Percentiles rank a stretch among this genome's conserved stretches.
Evolutionary conservation across 306 rosid genomes (phyloP).

Genomic region (Rubus parviflorus): DNA sequence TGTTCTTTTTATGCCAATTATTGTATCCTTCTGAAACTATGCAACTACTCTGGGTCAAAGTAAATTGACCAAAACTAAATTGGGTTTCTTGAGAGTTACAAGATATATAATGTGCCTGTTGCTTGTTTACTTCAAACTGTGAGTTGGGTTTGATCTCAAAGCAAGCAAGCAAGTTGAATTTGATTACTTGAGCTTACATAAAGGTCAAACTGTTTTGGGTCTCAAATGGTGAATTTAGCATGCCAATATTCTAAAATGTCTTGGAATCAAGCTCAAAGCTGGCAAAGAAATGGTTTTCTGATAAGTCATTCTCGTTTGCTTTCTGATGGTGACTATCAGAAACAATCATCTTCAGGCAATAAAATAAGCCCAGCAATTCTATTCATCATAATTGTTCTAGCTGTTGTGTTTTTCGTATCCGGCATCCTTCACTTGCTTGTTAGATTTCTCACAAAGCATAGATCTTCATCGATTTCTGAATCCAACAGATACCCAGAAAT

Average conservation of each 20-base stretch:
- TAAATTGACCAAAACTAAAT: slow-evolving; percentile 8
- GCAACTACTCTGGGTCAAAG: slow-evolving; percentile 30
- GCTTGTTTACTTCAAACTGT: slow-evolving; percentile 42
- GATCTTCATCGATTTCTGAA: slow-evolving; percentile 55
- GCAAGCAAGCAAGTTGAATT: slow-evolving; percentile 33
- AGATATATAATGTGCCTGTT: slow-evolving; percentile 37
- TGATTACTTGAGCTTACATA: slow-evolving; percentile 16
- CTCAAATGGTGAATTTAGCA: slow-evolving; percentile 31
- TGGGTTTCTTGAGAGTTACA: slow-evolving; percentile 36
- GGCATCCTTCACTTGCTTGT: slow-evolving; percentile 74
- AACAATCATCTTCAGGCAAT: slow-evolving; percentile 53
- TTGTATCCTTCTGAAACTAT: no score
- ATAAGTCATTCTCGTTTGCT: slow-evolving; percentile 2
- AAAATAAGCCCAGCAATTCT: slow-evolving; percentile 67
- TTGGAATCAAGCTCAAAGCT: slow-evolving; percentile 51
- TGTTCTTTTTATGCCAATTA: not conserved
- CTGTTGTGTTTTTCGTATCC: slow-evolving; percentile 69
- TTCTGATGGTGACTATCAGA: slow-evolving; percentile 35
- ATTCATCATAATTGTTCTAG: slow-evolving; percentile 69
- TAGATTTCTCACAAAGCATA: slow-evolving; percentile 58
- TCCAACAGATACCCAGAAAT: slow-evolving; percentile 65
- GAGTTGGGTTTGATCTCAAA: slow-evolving; percentile 48
- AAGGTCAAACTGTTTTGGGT: slow-evolving; percentile 21
- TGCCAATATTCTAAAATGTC: slow-evolving; percentile 54
- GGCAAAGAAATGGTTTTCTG: slow-evolving; percentile 33